Percentiles rank a stretch among this genome's conserved stretches.
phyloP scores from a whole-genome alignment of 148 eudicot species.

The Bassia scoparia region DNA sequence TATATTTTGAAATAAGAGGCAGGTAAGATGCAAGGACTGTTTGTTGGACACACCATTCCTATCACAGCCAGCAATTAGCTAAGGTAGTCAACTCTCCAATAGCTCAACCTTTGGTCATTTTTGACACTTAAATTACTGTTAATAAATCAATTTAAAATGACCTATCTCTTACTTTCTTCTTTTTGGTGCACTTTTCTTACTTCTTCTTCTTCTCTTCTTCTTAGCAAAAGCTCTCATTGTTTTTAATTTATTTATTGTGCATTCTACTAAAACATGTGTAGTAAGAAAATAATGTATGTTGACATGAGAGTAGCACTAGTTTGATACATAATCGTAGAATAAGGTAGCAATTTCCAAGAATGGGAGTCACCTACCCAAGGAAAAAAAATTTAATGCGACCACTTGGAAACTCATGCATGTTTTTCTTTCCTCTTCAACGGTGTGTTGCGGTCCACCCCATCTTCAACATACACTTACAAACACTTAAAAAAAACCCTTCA shows the following conservation, averaged over 20 bases:
- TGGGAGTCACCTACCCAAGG: constrained; percentile 17
- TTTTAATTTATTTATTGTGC: no score
- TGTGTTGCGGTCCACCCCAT: constrained; percentile 6
- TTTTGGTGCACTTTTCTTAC: no score
- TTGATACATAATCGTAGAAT: no score
- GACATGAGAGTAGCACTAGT: no score
- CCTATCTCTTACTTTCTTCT: no score
- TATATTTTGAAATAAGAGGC: not conserved
- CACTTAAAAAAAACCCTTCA: not conserved
- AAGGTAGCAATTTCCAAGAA: constrained; percentile 9
- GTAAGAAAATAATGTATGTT: no score
- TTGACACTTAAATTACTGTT: not conserved
- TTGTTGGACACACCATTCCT: constrained; percentile 37
- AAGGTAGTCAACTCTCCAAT: constrained; percentile 3
- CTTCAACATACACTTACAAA: not conserved
- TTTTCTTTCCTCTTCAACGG: constrained; percentile 6
- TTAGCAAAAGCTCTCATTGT: no score
- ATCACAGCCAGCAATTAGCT: constrained; percentile 44
- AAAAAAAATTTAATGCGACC: not conserved
- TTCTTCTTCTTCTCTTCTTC: no score
- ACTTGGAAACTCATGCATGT: constrained; percentile 1
- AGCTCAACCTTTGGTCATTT: not conserved
- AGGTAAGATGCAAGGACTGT: not conserved
- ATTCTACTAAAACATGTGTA: no score
- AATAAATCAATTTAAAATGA: not conserved